Evolutionary conservation across 208 protist species (phyloP).

Genomic region (Trypanosoma congolense): DNA sequence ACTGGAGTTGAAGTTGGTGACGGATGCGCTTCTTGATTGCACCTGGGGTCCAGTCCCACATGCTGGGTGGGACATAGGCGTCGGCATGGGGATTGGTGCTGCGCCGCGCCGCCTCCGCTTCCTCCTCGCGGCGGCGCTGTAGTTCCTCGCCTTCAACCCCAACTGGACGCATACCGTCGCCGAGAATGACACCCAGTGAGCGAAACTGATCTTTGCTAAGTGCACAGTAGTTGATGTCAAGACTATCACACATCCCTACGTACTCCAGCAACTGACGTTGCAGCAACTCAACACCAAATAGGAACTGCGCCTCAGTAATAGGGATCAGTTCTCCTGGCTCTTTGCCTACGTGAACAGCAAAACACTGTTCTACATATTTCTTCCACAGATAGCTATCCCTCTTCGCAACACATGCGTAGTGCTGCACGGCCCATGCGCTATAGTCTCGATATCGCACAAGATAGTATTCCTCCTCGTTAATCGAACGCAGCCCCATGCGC

Average conservation of each 20-base stretch:
- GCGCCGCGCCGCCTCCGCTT: conserved; percentile 27
- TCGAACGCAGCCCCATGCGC: conserved; percentile 43
- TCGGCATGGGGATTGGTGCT: not conserved
- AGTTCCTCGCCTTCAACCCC: conserved; percentile 59
- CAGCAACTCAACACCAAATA: conserved; percentile 70
- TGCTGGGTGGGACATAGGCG: conserved; percentile 53
- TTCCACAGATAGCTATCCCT: conserved; percentile 55
- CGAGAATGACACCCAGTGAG: conserved; percentile 61
- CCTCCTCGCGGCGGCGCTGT: conserved; percentile 18
- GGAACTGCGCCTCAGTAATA: conserved; percentile 74
- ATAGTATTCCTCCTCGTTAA: conserved; percentile 83
- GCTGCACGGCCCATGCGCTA: conserved; percentile 52
- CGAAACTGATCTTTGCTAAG: conserved; percentile 81
- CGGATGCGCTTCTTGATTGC: conserved; percentile 60
- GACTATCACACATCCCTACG: conserved; percentile 15
- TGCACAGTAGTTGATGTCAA: conserved; percentile 58
- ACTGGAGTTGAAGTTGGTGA: conserved; percentile 56
- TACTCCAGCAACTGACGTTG: conserved; percentile 57
- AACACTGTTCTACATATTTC: conserved; percentile 82
- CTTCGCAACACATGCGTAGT: conserved; percentile 53
- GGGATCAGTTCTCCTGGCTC: conserved; percentile 70
- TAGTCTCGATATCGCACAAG: conserved; percentile 82
- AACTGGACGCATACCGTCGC: conserved; percentile 62
- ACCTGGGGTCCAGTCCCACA: conserved; percentile 72
- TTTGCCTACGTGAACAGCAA: conserved; percentile 74